phyloP scores from a whole-genome alignment of 1,284 basidiomycete species.

The Coniferiporia weirii region DNA sequence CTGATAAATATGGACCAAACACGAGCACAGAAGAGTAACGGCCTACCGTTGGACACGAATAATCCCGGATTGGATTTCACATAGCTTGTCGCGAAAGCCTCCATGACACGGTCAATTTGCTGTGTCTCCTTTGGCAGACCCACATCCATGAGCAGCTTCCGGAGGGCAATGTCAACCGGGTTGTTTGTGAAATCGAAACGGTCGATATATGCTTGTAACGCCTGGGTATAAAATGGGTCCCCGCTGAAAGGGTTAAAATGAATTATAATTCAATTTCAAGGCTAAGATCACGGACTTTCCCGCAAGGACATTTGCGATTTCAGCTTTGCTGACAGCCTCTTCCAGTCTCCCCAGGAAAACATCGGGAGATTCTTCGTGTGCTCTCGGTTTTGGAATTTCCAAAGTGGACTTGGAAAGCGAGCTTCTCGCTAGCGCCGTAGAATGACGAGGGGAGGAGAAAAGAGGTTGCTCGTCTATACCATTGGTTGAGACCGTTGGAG shows the following conservation, averaged over 20 bases:
- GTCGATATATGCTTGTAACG: conserved; percentile 69
- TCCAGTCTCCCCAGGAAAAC: conserved; percentile 62
- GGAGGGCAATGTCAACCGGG: conserved; percentile 89
- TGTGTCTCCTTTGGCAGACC: conserved; percentile 93
- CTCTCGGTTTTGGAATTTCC: conserved; percentile 46
- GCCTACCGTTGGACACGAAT: conserved; percentile 69
- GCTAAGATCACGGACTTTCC: conserved; percentile 52
- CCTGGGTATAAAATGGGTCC: conserved; percentile 67
- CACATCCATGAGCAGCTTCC: conserved; percentile 88
- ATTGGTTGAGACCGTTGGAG: conserved; percentile 26
- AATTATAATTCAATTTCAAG: background rate
- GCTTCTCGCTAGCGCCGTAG: conserved; percentile 37
- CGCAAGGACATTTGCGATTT: conserved; percentile 74
- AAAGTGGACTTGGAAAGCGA: conserved; percentile 41
- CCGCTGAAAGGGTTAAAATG: conserved; percentile 39
- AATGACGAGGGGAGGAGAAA: conserved; percentile 32
- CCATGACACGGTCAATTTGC: conserved; percentile 97
- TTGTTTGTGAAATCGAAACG: conserved; percentile 79
- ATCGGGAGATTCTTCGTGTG: conserved; percentile 63
- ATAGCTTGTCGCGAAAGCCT: conserved; percentile 89
- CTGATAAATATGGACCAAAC: background rate
- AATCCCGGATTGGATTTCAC: conserved; percentile 79
- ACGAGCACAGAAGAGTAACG: background rate
- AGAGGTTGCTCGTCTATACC: conserved; percentile 23
- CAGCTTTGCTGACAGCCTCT: conserved; percentile 63